Evolutionary conservation across 1,284 basidiomycete species (phyloP).

Genomic region (Trametes sp.): DNA sequence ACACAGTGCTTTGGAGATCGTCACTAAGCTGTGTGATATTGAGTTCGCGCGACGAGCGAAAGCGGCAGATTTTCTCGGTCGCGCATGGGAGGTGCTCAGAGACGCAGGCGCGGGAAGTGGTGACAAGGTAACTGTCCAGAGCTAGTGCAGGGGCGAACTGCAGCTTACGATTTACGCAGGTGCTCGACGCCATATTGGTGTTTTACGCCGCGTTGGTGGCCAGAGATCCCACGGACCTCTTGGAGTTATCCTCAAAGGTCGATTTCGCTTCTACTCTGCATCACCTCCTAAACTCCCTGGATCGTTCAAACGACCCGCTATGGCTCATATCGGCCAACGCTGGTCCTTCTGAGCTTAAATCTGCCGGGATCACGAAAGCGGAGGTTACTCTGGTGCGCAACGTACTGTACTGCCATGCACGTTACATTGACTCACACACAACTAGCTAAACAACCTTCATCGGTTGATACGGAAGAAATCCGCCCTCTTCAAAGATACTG

Average conservation of each 20-base stretch:
- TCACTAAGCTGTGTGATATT: slow-evolving; percentile 70
- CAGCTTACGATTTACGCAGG: slow-evolving; percentile 45
- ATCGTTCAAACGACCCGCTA: slow-evolving; percentile 55
- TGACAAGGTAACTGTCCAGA: slow-evolving; percentile 60
- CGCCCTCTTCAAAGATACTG: slow-evolving; percentile 47
- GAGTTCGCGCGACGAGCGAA: slow-evolving; percentile 81
- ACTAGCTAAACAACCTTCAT: slow-evolving; percentile 46
- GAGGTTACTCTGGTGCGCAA: slow-evolving; percentile 55
- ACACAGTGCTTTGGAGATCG: slow-evolving; percentile 73
- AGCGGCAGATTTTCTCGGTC: slow-evolving; percentile 71
- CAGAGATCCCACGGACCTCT: slow-evolving; percentile 58
- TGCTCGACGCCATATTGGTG: slow-evolving; percentile 64
- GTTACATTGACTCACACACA: slow-evolving; percentile 23
- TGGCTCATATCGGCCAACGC: slow-evolving; percentile 42
- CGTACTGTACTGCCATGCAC: too few relatives aligned
- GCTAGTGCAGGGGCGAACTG: too few relatives aligned
- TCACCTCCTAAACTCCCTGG: slow-evolving; percentile 47
- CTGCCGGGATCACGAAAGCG: slow-evolving; percentile 52
- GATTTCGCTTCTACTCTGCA: slow-evolving; percentile 54
- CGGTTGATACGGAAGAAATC: slow-evolving; percentile 57
- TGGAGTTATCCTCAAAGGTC: slow-evolving; percentile 56
- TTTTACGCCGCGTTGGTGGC: slow-evolving; percentile 68
- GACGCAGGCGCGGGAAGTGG: slow-evolving; percentile 63
- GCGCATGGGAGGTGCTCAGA: slow-evolving; percentile 70
- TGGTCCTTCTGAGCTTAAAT: slow-evolving; percentile 50